These are phyloP conservation scores for Coemansia erecta DNA, from an alignment of 192 early-diverging fungal genomes.

Conservation along the genomic window DNA sequence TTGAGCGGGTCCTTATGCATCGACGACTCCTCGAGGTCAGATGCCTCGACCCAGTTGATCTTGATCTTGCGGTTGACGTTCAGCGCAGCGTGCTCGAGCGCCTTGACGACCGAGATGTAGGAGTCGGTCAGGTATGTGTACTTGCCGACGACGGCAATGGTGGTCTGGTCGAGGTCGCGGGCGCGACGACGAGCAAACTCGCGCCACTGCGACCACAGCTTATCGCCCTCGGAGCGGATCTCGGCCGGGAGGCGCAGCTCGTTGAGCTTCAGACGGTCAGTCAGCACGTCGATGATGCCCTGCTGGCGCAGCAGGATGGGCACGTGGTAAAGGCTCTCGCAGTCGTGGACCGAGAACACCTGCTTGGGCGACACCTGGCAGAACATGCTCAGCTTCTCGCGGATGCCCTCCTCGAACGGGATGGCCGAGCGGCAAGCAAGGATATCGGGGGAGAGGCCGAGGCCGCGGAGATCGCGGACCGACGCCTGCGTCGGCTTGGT, in stretches of 20 bases:
- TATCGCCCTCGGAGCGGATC: slow-evolving; percentile 57
- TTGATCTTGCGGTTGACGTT: slow-evolving; percentile 80
- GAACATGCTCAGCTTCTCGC: slow-evolving; percentile 96
- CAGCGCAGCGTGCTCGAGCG: slow-evolving; percentile 91
- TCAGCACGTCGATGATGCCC: slow-evolving; percentile 78
- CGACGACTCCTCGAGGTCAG: slow-evolving; percentile 77
- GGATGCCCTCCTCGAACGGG: slow-evolving; percentile 80
- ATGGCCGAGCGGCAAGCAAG: slow-evolving; percentile 92
- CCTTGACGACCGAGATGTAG: slow-evolving; percentile 96
- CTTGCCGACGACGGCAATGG: slow-evolving; percentile 93
- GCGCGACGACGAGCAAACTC: slow-evolving; percentile 71
- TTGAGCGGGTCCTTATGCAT: slow-evolving; percentile 81
- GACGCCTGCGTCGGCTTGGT: slow-evolving; percentile 99
- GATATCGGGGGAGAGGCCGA: slow-evolving; percentile 93
- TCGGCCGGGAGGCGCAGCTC: slow-evolving; percentile 55
- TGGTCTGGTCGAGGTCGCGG: slow-evolving; percentile 76
- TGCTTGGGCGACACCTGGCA: slow-evolving; percentile 94
- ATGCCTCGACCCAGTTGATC: slow-evolving; percentile 92
- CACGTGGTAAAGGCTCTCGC: slow-evolving; percentile 94
- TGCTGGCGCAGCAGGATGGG: slow-evolving; percentile 88
- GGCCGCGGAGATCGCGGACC: slow-evolving; percentile 89
- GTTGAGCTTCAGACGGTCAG: slow-evolving; percentile 75
- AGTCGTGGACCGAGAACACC: slow-evolving; percentile 95
- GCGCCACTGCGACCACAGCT: slow-evolving; percentile 83
- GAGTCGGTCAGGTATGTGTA: slow-evolving; percentile 96